phyloP scores from a whole-genome alignment of 306 rosid genomes.

The Abrus pulchellus region DNA sequence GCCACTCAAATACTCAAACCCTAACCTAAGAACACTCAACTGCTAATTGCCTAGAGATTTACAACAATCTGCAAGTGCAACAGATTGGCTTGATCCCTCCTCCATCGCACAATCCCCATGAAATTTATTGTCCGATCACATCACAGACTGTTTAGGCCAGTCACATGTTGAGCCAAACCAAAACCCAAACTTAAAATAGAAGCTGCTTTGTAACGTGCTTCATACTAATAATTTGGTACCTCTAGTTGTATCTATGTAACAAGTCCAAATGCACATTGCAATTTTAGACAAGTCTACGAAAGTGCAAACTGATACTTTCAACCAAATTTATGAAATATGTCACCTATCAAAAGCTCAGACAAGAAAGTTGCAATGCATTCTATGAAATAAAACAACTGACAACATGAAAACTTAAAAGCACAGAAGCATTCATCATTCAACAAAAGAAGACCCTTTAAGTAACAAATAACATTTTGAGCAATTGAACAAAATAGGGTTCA shows the following conservation, averaged over 20 bases:
- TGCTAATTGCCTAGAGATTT: neutral
- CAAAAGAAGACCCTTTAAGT: conserved; percentile 8
- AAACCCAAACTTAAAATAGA: neutral
- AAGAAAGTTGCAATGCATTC: conserved; percentile 5
- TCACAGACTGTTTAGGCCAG: neutral
- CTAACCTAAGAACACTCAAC: neutral
- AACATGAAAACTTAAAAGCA: neutral
- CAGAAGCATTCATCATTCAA: conserved; percentile 3
- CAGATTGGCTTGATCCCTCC: neutral
- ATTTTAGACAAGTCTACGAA: neutral
- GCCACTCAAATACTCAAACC: conserved; percentile 6
- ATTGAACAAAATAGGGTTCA: conserved; percentile 1
- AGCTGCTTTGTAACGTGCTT: neutral
- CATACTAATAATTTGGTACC: neutral
- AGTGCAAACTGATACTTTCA: conserved; percentile 1
- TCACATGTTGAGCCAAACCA: conserved; percentile 7
- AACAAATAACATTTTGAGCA: neutral
- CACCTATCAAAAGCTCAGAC: conserved; percentile 9
- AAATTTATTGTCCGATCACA: neutral
- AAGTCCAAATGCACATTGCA: conserved; percentile 34
- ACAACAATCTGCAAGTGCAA: neutral
- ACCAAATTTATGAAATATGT: neutral
- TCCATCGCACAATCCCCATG: neutral
- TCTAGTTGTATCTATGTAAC: neutral
- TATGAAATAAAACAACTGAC: neutral